Evolutionary conservation across 169 alveolate genomes (phyloP), one percentile per base, ranked within the genome.

Genomic region (Plasmodium billcollinsi): DNA sequence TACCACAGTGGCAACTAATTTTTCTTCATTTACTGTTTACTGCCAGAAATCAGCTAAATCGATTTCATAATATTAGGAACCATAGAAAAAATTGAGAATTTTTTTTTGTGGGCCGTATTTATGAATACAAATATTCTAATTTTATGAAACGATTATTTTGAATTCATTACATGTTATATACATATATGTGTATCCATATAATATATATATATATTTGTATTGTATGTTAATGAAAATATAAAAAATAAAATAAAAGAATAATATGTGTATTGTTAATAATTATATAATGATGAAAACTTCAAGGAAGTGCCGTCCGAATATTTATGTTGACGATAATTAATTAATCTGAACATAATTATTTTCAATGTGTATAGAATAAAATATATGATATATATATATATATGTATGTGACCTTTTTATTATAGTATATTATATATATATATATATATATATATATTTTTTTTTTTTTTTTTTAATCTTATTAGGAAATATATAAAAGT

Each of bases 241-340:
- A 80, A 52, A 67, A 67, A 15, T 33, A 14, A 47, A 33, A 33
- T 33, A 4, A 33, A 33, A 33, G 45, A 2, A 0, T 4, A 33
- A 33, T 33, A 52, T 67, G 74, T 54, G 24, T 54, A 75, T 75
- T 75, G 90, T 67, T 39, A 80, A 80, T 80, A 80, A 80, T 80
- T 80, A 80, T 33, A 33, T 80, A 69, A 80, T 80, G 90, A 80
- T 80, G 90, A 80, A 54, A 80, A 50, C n/a, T 4, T 80, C 54
- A 72, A 80, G 90, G 90, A 80, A 80, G 90, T 80, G 90, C 90
- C 90, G 90, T 80, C 90, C 56, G 90, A 80, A 54, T 80, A 15
- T 80, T 24, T 52, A 67, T 66, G 78, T 67, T 80, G 90, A 80
- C 80, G 90, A 80, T 67, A 67, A 69, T 52, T 6, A 33, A 43